Base-by-base conservation (phyloP, 1,284 basidiomycete species). In the Chondrostereum purpureum region DNA sequence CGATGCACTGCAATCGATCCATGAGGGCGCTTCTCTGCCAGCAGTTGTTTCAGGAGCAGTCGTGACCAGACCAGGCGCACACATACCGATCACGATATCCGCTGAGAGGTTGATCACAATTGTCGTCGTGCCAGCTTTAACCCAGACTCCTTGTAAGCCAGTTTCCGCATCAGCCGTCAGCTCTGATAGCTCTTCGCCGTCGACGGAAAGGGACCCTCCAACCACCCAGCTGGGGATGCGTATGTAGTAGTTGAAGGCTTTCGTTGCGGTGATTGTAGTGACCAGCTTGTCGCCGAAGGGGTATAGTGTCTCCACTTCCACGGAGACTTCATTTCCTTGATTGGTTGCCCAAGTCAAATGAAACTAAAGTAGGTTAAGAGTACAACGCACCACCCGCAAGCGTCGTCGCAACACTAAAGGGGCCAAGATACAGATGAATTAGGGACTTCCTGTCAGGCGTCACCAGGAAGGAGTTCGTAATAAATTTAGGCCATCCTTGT, bases 401-500 rank as follows among this genome's bases (percentile, higher is more conserved):
- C 1, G 66, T 70, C 1, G 67, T 66, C 13, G 62, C 60, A 1
- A 67, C 69, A 33, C 58, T 64, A 58, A 77, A 73, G 3, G 77
- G 77, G 3, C 76, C 77, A n/a, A 79, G 64, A 53, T 78, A 78
- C 3, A 77, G 57, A 24, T 80, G 76, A 10, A 76, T 72, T 3
- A 80, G 65, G 0, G 73, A 73, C 19, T 62, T 56, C 33, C 67
- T 56, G 58, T 77, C 72, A 2, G 73, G 64, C 3, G 74, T 74
- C 0, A 65, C 69, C 8, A 78, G 60, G 58, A 80, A 78, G 1
- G 76, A 66, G 53, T 78, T 78, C n/a, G 72, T 65, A 43, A 77
- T 68, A 55, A 80, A 79, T 54, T 79, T 80, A 1, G 78, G 77
- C 69, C 71, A 78, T 31, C 77, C 77, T 56, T 78, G 77, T 5